A percentile compares a stretch with the other conserved stretches of the same genome.
Evolutionary conservation across 805 yeast genomes (phyloP).

Genomic region (Wickerhamomyces bovis): DNA sequence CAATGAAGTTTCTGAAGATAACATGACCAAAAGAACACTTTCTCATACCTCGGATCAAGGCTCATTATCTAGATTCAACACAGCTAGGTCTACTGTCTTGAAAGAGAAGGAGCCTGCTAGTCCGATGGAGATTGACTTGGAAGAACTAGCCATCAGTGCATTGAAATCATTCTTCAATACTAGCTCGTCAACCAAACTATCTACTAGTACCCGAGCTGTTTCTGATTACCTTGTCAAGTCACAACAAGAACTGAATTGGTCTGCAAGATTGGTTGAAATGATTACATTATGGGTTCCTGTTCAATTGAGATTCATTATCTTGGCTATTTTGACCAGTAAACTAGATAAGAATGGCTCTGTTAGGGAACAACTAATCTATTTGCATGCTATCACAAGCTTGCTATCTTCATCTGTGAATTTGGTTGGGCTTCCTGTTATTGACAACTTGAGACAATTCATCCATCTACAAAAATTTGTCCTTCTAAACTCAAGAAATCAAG

Average conservation of each 20-base stretch:
- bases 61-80: slow-evolving; percentile 10
- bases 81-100: slow-evolving; percentile 7
- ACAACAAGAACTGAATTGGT: slow-evolving; percentile 40
- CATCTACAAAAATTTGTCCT: slow-evolving; percentile 36
- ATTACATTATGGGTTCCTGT: slow-evolving; percentile 78
- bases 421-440: slow-evolving; percentile 83
- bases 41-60: slow-evolving; percentile 18
- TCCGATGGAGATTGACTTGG: slow-evolving; percentile 18
- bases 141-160: slow-evolving; percentile 32
- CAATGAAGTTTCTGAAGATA: slow-evolving; percentile 19
- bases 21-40: slow-evolving; percentile 12
- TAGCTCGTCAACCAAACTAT: slow-evolving; percentile 52
- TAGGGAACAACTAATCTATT: slow-evolving; percentile 26
- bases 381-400: slow-evolving; percentile 47
- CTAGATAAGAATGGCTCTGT: slow-evolving; percentile 18
- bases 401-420: slow-evolving; percentile 75
- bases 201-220: slow-evolving; percentile 48
- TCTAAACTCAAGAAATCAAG: slow-evolving; percentile 17
- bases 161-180: slow-evolving; percentile 61
- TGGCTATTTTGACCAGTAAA: slow-evolving; percentile 40
- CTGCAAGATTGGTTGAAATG: slow-evolving; percentile 49
- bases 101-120: slow-evolving; percentile 4
- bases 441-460: slow-evolving; percentile 57
- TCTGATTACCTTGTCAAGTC: slow-evolving; percentile 36
- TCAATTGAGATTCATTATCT: slow-evolving; percentile 62